Conservation (phyloP, 2,329 filamentous ascomycete species). For the Colletotrichum destructivum region DNA sequence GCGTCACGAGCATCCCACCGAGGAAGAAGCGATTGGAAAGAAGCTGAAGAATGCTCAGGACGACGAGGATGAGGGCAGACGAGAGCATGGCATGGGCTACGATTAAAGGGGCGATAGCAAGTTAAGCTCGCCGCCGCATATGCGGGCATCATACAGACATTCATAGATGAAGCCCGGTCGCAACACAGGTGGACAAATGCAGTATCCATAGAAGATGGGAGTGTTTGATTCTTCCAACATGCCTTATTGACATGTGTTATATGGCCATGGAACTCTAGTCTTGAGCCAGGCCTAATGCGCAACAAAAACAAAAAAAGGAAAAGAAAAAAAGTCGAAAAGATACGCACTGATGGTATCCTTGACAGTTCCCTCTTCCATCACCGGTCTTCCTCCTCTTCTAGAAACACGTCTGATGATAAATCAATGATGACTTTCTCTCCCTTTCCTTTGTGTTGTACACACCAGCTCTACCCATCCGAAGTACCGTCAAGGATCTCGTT, state of each 20-base stretch:
- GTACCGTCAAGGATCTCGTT: not conserved
- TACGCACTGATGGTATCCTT: constrained; percentile 21
- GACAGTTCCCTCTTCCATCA: constrained; percentile 24
- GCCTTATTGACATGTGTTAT: constrained; percentile 30
- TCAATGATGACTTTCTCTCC: not conserved
- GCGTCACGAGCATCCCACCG: not conserved
- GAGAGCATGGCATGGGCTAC: no score
- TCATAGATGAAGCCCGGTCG: not conserved
- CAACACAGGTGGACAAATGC: not conserved
- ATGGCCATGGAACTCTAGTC: constrained; percentile 27
- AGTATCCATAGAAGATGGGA: constrained; percentile 39
- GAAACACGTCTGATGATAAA: constrained; percentile 5
- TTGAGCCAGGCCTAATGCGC: constrained; percentile 21
- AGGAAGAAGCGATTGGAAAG: not conserved
- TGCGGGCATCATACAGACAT: not conserved
- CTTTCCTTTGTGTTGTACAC: constrained; percentile 4
- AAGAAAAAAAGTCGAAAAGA: not conserved
- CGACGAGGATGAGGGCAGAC: not conserved
- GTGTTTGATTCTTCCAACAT: constrained; percentile 38
- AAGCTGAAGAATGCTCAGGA: not conserved
- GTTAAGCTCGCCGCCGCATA: not conserved
- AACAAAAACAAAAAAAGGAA: not conserved
- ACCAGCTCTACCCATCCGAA: constrained; percentile 19
- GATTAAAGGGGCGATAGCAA: no score
- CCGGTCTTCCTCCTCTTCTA: constrained; percentile 14